Conservation (phyloP, 179 eudicot species). For the Beta lomatogona region DNA sequence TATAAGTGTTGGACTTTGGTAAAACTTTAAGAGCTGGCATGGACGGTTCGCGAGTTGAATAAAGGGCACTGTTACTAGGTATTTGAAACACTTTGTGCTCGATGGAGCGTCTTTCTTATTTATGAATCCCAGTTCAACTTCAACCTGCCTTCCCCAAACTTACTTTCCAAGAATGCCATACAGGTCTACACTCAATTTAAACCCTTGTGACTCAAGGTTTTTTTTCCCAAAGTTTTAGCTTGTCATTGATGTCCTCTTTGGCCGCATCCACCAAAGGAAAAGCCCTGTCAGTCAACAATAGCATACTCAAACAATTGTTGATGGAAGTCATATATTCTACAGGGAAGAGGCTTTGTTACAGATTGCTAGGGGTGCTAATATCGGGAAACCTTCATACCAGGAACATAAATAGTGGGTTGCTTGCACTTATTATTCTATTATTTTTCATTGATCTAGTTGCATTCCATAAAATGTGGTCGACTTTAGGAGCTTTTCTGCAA, state of each 20-base stretch:
- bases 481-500: background rate
- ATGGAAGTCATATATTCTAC: background rate
- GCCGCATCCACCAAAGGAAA: background rate
- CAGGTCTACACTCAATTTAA: no score
- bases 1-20: background rate
- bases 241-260: background rate
- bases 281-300: background rate
- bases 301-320: background rate
- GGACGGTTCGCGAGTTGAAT: conserved; percentile 31
- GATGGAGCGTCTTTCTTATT: background rate
- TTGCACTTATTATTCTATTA: background rate
- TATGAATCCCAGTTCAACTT: background rate
- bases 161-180: no score
- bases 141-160: no score
- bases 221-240: no score
- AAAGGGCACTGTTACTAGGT: background rate
- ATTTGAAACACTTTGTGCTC: background rate
- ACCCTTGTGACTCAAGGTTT: no score
- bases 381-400: background rate
- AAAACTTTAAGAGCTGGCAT: background rate
- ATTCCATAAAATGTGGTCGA: background rate
- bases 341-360: background rate
- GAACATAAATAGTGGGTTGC: background rate
- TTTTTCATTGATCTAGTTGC: background rate
- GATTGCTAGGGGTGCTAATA: background rate